Conservation (phyloP, 768 basidiomycete species). For the Porphyrellus cyaneotinctus region DNA sequence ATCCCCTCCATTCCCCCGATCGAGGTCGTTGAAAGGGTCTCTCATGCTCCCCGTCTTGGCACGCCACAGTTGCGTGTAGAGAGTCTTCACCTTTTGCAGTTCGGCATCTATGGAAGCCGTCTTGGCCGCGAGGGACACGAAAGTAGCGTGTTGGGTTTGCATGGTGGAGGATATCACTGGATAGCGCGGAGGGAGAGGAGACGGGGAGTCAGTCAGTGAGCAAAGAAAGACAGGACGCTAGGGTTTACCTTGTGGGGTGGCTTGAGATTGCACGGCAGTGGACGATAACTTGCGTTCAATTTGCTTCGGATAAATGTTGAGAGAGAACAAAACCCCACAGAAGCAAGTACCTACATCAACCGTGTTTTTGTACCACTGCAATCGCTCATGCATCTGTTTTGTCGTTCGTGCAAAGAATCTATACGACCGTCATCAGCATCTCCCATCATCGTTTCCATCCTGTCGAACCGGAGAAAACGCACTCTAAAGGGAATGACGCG, state of each 20-base stretch:
- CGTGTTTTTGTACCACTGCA: conserved; percentile 76
- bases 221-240: background rate
- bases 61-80: conserved; percentile 78
- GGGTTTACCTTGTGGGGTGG: conserved; percentile 67
- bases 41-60: conserved; percentile 76
- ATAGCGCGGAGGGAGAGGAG: background rate
- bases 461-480: conserved; percentile 24
- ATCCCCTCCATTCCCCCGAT: conserved; percentile 38
- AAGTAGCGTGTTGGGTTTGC: conserved; percentile 75
- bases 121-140: conserved; percentile 71
- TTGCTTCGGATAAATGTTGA: conserved; percentile 27
- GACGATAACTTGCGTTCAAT: conserved; percentile 80
- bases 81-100: conserved; percentile 67
- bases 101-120: conserved; percentile 72
- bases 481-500: conserved; percentile 82
- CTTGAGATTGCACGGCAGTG: conserved; percentile 56
- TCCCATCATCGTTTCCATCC: background rate
- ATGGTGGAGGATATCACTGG: conserved; percentile 71
- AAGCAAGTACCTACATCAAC: conserved; percentile 54
- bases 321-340: background rate
- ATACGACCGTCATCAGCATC: background rate
- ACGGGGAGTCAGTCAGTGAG: background rate
- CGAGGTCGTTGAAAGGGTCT: conserved; percentile 68
- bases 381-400: conserved; percentile 63
- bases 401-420: conserved; percentile 75